Percentiles rank a stretch among this genome's conserved stretches.
phyloP scores from a whole-genome alignment of 495 filamentous ascomycete species.

The Tuber indicum region DNA sequence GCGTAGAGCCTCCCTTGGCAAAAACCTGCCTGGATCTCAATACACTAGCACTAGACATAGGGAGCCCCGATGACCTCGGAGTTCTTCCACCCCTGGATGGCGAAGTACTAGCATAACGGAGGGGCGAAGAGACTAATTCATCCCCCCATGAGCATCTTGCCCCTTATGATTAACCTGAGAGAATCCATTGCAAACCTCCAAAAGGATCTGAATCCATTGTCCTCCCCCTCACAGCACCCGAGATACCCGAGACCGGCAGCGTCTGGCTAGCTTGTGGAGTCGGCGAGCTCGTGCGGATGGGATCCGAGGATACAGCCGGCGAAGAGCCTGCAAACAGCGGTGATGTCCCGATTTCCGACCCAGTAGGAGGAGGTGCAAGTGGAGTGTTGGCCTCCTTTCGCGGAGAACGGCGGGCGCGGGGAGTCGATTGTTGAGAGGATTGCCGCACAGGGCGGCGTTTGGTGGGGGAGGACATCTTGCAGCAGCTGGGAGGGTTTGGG shows the following conservation, averaged over 20 bases:
- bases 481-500: not conserved
- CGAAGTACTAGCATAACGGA: constrained; percentile 41
- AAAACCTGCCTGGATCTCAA: constrained; percentile 14
- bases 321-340: constrained; percentile 36
- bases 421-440: constrained; percentile 32
- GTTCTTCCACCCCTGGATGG: constrained; percentile 28
- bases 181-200: constrained; percentile 13
- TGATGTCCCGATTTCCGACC: constrained; percentile 14
- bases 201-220: constrained; percentile 30
- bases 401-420: constrained; percentile 15
- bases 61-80: constrained; percentile 26
- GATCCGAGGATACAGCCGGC: constrained; percentile 34
- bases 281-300: constrained; percentile 31
- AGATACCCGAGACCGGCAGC: constrained; percentile 20
- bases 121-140: constrained; percentile 36
- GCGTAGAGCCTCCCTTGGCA: not conserved
- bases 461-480: constrained; percentile 34
- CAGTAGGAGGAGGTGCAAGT: constrained; percentile 24
- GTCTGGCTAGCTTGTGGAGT: constrained; percentile 7
- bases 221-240: constrained; percentile 26
- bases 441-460: constrained; percentile 32
- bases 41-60: constrained; percentile 32
- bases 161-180: not conserved
- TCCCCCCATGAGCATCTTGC: not conserved
- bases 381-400: constrained; percentile 13